Evolutionary conservation across 441 rosid species (phyloP).

Genomic region (Bocquillonia castaneifolia): DNA sequence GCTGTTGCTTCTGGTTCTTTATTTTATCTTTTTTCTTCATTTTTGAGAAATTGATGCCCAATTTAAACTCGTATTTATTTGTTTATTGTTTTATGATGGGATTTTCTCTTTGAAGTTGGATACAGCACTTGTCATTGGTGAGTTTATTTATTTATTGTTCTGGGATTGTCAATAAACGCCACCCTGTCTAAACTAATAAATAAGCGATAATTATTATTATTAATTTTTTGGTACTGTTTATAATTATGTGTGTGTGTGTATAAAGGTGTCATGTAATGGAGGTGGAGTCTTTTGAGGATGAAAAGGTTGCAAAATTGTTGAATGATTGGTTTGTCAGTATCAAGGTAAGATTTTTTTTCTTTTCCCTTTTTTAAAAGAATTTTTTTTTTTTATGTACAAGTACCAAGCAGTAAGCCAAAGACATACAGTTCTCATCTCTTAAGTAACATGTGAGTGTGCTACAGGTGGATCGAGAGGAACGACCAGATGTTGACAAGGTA

Average conservation of each 20-base stretch:
- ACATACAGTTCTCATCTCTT: conserved; percentile 7
- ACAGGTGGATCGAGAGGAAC: conserved; percentile 94
- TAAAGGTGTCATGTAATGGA: conserved; percentile 98
- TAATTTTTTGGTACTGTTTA: too few relatives aligned
- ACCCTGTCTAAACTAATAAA: too few relatives aligned
- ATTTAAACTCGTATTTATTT: background rate
- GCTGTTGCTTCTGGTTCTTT: background rate
- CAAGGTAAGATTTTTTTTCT: conserved; percentile 49
- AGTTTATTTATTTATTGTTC: conserved; percentile 27
- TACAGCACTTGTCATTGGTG: conserved; percentile 99
- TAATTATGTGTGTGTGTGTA: background rate
- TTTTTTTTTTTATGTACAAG: too few relatives aligned
- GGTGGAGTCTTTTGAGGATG: conserved; percentile 91
- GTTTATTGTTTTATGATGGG: background rate
- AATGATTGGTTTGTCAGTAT: conserved; percentile 78
- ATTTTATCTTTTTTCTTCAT: background rate
- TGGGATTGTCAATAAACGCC: too few relatives aligned
- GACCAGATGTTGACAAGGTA: conserved; percentile 98
- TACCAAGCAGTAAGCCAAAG: background rate
- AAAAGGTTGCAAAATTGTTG: conserved; percentile 69
- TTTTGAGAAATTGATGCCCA: conserved; percentile 6
- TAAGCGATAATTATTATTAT: too few relatives aligned
- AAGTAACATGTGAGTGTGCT: conserved; percentile 26
- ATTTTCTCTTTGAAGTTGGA: conserved; percentile 62
- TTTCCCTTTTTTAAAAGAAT: background rate